Evolutionary conservation across 148 eudicot genomes (phyloP).

Genomic region (Fagopyrum homotropicum): DNA sequence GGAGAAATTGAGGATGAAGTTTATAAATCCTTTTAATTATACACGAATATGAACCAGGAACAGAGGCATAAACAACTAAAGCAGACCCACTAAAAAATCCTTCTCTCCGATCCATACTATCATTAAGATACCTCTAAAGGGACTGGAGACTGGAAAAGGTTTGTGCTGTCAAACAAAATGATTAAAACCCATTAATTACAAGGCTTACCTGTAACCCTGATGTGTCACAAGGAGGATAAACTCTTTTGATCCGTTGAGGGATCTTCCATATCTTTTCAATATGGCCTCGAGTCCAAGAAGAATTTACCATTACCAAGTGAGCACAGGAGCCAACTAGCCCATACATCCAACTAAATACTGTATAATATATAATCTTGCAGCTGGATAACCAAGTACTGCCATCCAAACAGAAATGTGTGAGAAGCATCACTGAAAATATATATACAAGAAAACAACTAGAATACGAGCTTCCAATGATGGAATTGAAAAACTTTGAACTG

Average conservation of each 20-base stretch:
- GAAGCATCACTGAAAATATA: background rate
- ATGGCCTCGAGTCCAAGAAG: conserved; percentile 92
- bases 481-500: background rate
- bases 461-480: background rate
- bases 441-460: background rate
- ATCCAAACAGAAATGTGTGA: conserved; percentile 13
- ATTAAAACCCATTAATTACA: conserved; percentile 14
- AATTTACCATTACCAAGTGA: conserved; percentile 87
- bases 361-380: conserved; percentile 76
- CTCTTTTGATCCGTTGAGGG: conserved; percentile 56
- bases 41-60: background rate
- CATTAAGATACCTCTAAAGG: background rate
- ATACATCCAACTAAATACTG: conserved; percentile 83
- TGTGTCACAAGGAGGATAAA: conserved; percentile 98
- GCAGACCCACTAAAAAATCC: background rate
- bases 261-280: conserved; percentile 86
- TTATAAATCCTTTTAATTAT: background rate
- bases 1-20: background rate
- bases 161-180: background rate
- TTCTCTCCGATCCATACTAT: background rate
- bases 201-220: conserved; percentile 70
- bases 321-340: conserved; percentile 88
- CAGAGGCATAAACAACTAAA: background rate
- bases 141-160: background rate
- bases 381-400: conserved; percentile 68